phyloP scores from a whole-genome alignment of 2,329 filamentous ascomycete genomes.

The Colletotrichum lentis region DNA sequence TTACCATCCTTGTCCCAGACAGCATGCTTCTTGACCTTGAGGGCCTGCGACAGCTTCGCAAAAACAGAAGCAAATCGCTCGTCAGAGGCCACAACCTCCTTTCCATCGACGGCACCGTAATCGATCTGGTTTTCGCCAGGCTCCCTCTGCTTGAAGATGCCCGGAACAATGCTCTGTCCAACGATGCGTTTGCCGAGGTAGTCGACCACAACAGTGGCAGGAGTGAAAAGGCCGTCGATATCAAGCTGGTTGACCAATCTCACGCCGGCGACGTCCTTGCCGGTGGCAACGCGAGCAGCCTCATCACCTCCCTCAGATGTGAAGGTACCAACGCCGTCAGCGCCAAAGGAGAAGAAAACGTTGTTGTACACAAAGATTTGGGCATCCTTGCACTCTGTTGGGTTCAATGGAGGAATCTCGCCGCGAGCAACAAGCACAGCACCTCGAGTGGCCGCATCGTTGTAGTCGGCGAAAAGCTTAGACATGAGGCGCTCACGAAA shows the following conservation, averaged over 20 bases:
- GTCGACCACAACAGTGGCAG: conserved; percentile 94
- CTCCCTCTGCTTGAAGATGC: conserved; percentile 98
- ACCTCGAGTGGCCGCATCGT: conserved; percentile 90
- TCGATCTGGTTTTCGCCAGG: conserved; percentile 98
- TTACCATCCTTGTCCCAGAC: conserved; percentile 98
- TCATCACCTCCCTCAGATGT: conserved; percentile 96
- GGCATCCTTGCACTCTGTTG: conserved; percentile 88
- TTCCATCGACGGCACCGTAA: conserved; percentile 97
- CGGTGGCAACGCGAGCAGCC: conserved; percentile 92
- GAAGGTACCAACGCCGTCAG: conserved; percentile 96
- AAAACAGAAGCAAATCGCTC: conserved; percentile 86
- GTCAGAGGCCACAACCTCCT: conserved; percentile 91
- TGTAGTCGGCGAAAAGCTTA: conserved; percentile 97
- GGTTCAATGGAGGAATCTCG: conserved; percentile 92
- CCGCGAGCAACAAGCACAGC: conserved; percentile 91
- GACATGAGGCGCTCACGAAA: conserved; percentile 93
- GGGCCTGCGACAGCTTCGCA: conserved; percentile 86
- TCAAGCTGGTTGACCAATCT: conserved; percentile 97
- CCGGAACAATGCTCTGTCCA: conserved; percentile 96
- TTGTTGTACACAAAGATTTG: conserved; percentile 99
- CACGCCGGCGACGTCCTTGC: conserved; percentile 95
- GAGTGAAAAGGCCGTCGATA: conserved; percentile 91
- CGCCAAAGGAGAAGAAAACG: conserved; percentile 98
- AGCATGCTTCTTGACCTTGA: conserved; percentile 91
- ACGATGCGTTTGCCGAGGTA: conserved; percentile 97